Base-by-base conservation (phyloP, 2,329 filamentous ascomycete species). In the Clonostachys byssicola region DNA sequence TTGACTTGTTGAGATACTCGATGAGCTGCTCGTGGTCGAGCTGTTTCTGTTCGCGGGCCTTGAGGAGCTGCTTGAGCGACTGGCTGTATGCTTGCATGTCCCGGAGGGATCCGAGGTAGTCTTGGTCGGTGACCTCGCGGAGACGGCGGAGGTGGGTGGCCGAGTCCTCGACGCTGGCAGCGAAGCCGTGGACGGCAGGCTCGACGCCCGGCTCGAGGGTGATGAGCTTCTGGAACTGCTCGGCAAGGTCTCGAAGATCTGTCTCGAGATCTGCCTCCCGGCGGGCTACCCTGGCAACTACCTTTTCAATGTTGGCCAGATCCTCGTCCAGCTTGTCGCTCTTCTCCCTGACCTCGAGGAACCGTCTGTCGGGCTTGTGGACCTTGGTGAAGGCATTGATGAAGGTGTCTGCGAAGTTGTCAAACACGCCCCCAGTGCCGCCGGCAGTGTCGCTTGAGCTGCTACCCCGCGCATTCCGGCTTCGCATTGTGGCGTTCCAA, bases 361-460 rank as follows among this genome's bases (percentile, higher is more conserved):
- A 99, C 34, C 94, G 87, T 57, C 89, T 87, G 67, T 99, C 94
- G 7, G 92, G 88, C 66, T 95, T 95, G 73, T 97, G 89, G 2
- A 96, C 86, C 67, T 97, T 99, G 43, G 88, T 92, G 61, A 99
- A 99, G 38, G 91, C 92, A 63, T 97, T 97, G 66, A 99, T 88
- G 62, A 97, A 95, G 35, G 88, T 95, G 65, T 99, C 94, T 39
- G 94, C 90, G 62, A 97, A 90, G 58, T 89, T 92, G 63, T 99
- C 94, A 57, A 99, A 94, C 40, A 97, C 89, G 38, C 91, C 86
- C 12, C 78, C 77, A 23, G 76, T 76, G 59, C 63, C 57, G 56
- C 68, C 36, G 57, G 68, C 62, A 54, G 75, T 43, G 14, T 14
- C 46, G 17, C 39, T 44, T 7, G 44, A 38, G 41, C 40, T 47